Conservation (phyloP, 1,139 yeast genomes). For the Suhomyces panamericanus region DNA sequence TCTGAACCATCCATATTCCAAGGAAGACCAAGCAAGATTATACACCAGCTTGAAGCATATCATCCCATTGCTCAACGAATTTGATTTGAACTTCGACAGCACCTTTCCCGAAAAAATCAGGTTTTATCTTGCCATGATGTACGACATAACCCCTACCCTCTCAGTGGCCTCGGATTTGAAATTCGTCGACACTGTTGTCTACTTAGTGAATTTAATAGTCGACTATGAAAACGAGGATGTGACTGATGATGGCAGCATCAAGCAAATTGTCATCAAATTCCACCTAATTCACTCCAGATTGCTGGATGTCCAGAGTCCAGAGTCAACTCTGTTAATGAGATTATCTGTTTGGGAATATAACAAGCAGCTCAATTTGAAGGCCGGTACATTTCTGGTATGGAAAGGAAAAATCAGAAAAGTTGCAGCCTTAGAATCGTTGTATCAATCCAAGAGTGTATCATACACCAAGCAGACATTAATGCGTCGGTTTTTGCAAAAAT, state of each 20-base stretch:
- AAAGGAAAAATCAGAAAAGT: slow-evolving; percentile 1
- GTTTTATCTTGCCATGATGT: slow-evolving; percentile 25
- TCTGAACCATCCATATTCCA: slow-evolving; percentile 16
- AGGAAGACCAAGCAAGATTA: slow-evolving; percentile 19
- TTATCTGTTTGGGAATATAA: slow-evolving; percentile 22
- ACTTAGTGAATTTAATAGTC: slow-evolving; percentile 25
- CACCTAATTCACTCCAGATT: slow-evolving; percentile 22
- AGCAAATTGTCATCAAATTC: slow-evolving; percentile 24
- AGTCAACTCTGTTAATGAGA: slow-evolving; percentile 31
- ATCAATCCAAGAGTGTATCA: neutral
- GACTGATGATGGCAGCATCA: slow-evolving; percentile 20
- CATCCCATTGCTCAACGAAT: slow-evolving; percentile 35
- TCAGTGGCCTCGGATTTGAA: slow-evolving; percentile 23
- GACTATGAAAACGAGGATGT: slow-evolving; percentile 34
- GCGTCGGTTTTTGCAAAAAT: slow-evolving; percentile 13
- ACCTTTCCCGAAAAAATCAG: slow-evolving; percentile 25
- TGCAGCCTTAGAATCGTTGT: neutral
- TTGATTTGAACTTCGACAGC: slow-evolving; percentile 26
- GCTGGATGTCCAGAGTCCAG: neutral
- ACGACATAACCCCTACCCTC: slow-evolving; percentile 21
- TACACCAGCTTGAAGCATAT: slow-evolving; percentile 24
- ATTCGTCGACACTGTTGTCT: slow-evolving; percentile 26
- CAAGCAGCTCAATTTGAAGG: slow-evolving; percentile 4
- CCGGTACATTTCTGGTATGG: slow-evolving; percentile 16
- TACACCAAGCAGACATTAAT: neutral